Conservation (phyloP, 1,139 yeast species). For the Entelexis sorbosivorans region DNA sequence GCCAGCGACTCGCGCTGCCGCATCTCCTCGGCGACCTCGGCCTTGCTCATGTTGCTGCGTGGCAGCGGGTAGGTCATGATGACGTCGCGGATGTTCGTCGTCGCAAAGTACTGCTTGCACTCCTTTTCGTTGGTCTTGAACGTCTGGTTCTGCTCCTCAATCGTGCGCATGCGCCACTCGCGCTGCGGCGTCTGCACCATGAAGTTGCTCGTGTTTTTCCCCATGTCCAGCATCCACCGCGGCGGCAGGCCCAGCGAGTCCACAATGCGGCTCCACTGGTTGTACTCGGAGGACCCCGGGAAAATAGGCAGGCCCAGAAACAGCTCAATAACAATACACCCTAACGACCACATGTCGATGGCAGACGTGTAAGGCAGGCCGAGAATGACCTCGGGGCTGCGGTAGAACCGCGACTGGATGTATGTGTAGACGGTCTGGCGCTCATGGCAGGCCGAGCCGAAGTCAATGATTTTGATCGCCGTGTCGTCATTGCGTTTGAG, state of each 20-base stretch:
- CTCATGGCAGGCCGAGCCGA: constrained; percentile 94
- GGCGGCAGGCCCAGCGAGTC: constrained; percentile 85
- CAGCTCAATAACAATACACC: constrained; percentile 90
- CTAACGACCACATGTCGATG: constrained; percentile 97
- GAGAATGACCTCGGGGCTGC: constrained; percentile 89
- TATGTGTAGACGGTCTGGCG: constrained; percentile 85
- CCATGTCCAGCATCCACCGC: constrained; percentile 93
- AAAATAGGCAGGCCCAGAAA: constrained; percentile 88
- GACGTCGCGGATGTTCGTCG: constrained; percentile 60
- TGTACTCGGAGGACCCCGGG: constrained; percentile 91
- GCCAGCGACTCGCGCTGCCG: constrained; percentile 58
- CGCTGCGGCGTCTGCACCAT: constrained; percentile 36
- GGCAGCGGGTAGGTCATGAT: constrained; percentile 68
- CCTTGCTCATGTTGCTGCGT: constrained; percentile 55
- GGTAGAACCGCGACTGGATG: constrained; percentile 85
- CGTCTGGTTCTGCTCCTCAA: constrained; percentile 52
- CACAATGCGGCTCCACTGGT: constrained; percentile 72
- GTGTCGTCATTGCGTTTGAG: constrained; percentile 77
- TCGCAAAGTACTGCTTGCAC: constrained; percentile 73
- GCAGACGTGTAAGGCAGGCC: constrained; percentile 82
- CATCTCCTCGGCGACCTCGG: constrained; percentile 46
- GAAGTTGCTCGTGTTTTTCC: constrained; percentile 67
- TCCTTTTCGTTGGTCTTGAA: constrained; percentile 56
- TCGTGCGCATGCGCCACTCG: constrained; percentile 40
- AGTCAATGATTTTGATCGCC: constrained; percentile 83